Evolutionary conservation across 2,329 filamentous ascomycete genomes (phyloP), one percentile per base, ranked within the genome.

Genomic region (Fusarium kyushuense): DNA sequence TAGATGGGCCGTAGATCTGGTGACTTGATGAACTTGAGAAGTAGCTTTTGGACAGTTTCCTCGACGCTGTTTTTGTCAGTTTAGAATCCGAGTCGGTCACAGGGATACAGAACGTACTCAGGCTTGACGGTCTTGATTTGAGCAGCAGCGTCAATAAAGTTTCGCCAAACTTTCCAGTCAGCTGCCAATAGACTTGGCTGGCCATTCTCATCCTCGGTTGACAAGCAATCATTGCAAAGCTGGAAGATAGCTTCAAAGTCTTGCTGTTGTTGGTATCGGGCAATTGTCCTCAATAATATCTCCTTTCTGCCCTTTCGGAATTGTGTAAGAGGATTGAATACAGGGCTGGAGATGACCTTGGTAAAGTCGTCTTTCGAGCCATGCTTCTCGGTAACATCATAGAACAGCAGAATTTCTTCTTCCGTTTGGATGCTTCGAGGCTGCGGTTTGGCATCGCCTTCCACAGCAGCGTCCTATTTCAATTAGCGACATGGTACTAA

Each of bases 371-470:
- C 79, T 1, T 75, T 71, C 2, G 78, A 78, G 1, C 81, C 83
- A 12, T 84, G 82, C 6, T 77, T 78, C 30, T 81, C 78, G 1
- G 84, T 72, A 23, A 86, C 78, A 2, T 82, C 78, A 63, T 85
- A 86, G 19, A 84, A 79, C 3, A 87, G 78, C 1, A 84, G 76
- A 4, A 84, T 79, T 63, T 87, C 84, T 58, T 87, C 82, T 61
- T 86, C 84, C 0, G 80, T 80, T 38, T 79, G 77, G 30, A 86
- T 76, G 8, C 69, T 71, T 65, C 79, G 69, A 21, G 71, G 48
- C 35, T 78, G 64, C 48, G 60, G 42, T 38, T 73, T 73, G 5
- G 70, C 43, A 33, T 65, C 59, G 6, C 73, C 65, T 14, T 72
- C 48, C 3, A 67, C 48, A 17, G 43, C 54, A 25, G 70, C 62